Evolutionary conservation across 2,329 filamentous ascomycete species (phyloP).

Genomic region (Ceratocystiopsis sp.): DNA sequence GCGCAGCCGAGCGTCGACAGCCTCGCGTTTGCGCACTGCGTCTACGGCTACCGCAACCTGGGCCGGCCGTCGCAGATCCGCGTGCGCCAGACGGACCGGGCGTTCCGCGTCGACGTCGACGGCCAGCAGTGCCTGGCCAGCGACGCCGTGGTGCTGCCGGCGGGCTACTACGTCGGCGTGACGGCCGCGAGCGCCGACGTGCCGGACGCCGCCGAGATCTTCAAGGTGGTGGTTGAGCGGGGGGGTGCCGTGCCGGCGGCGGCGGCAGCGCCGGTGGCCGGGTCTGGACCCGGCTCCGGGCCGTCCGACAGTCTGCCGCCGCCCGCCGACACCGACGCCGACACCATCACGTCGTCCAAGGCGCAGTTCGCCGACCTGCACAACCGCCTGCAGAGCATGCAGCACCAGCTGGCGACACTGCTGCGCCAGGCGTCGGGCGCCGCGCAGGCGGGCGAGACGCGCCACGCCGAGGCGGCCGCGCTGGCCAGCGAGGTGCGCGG

Average conservation of each 20-base stretch:
- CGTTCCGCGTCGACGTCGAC: constrained; percentile 68
- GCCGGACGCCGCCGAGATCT: constrained; percentile 87
- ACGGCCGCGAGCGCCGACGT: constrained; percentile 78
- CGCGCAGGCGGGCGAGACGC: constrained; percentile 33
- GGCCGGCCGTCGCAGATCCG: constrained; percentile 69
- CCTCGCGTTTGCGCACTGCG: constrained; percentile 84
- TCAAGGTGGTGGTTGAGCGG: constrained; percentile 63
- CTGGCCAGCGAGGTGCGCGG: constrained; percentile 18
- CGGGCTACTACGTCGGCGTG: constrained; percentile 71
- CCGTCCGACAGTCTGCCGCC: too few species aligned
- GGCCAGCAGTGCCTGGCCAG: constrained; percentile 69
- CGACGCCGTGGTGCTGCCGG: constrained; percentile 58
- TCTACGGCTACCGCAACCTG: constrained; percentile 79
- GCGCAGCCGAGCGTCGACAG: constrained; percentile 65
- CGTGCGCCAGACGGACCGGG: constrained; percentile 44
- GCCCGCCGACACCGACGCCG: constrained; percentile 27
- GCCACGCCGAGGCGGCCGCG: constrained; percentile 35
- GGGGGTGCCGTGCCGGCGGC: constrained; percentile 19
- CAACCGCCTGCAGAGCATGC: constrained; percentile 59
- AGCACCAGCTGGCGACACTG: constrained; percentile 49
- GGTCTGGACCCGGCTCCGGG: constrained; percentile 3
- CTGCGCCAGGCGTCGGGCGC: constrained; percentile 38
- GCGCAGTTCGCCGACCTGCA: constrained; percentile 71
- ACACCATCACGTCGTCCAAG: constrained; percentile 29
- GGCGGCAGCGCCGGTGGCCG: constrained; percentile 12